Conservation (phyloP, 2,329 filamentous ascomycete genomes). For the Amesomyces nigricolor region DNA sequence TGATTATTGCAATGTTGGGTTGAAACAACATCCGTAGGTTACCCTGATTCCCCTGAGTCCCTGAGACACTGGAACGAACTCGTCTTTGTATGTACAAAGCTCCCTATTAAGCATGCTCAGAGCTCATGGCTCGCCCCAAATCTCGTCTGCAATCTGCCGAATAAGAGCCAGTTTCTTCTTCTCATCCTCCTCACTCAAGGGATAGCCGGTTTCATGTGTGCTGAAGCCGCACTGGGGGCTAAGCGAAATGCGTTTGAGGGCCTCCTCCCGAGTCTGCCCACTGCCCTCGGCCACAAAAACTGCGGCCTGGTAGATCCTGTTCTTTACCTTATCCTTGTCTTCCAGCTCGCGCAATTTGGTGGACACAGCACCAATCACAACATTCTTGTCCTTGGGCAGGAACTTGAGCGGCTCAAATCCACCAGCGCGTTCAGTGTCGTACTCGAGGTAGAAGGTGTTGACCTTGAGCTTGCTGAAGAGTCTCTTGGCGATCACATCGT, state of each 20-base stretch:
- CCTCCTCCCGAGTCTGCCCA: slow-evolving; percentile 58
- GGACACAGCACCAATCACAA: slow-evolving; percentile 59
- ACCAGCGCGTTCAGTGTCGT: slow-evolving; percentile 59
- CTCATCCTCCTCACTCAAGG: slow-evolving; percentile 64
- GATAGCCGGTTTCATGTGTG: slow-evolving; percentile 68
- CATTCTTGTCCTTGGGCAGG: slow-evolving; percentile 55
- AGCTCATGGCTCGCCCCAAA: slow-evolving; percentile 52
- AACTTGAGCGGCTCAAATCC: slow-evolving; percentile 60
- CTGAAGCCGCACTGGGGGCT: slow-evolving; percentile 72
- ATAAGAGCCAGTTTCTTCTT: slow-evolving; percentile 67
- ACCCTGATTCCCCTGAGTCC: background rate
- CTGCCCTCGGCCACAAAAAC: slow-evolving; percentile 65
- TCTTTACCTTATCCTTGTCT: slow-evolving; percentile 58
- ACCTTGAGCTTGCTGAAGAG: slow-evolving; percentile 59
- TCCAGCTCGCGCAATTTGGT: slow-evolving; percentile 58
- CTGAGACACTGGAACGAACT: no score
- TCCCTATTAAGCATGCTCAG: no score
- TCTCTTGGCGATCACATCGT: slow-evolving; percentile 62
- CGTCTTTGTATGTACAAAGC: no score
- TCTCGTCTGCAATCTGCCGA: slow-evolving; percentile 63
- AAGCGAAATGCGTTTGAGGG: slow-evolving; percentile 60
- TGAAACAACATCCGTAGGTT: no score
- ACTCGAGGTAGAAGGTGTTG: slow-evolving; percentile 65
- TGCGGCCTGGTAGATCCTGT: slow-evolving; percentile 54
- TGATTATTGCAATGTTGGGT: no score